Conservation (phyloP, 2,329 filamentous ascomycete genomes). For the Fusarium sp. region DNA sequence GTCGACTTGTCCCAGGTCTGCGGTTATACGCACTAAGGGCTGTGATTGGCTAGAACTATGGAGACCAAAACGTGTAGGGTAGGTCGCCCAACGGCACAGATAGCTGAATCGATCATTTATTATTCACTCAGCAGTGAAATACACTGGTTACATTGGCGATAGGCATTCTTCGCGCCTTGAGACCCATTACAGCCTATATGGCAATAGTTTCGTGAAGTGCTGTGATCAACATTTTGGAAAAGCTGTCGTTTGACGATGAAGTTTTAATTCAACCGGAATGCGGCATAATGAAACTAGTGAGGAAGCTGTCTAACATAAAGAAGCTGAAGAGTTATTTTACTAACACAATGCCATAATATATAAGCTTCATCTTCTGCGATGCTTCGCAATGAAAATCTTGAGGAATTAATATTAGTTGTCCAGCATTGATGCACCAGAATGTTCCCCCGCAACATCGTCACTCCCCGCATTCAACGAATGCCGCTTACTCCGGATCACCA, state of each 20-base stretch:
- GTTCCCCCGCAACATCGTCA: not conserved
- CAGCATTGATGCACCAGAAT: not conserved
- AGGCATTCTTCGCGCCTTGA: accelerated
- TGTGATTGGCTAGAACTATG: not conserved
- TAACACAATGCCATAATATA: not conserved
- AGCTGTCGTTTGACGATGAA: too few species aligned
- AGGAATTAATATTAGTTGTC: not conserved
- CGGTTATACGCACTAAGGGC: accelerated
- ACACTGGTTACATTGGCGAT: accelerated
- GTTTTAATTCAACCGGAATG: too few species aligned
- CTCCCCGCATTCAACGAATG: not conserved
- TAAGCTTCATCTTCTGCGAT: too few species aligned
- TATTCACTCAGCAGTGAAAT: accelerated
- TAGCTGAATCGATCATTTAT: accelerated
- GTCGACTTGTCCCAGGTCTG: not conserved
- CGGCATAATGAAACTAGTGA: too few species aligned
- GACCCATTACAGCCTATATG: accelerated
- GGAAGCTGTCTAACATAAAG: too few species aligned
- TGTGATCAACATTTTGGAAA: too few species aligned
- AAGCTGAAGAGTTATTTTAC: too few species aligned
- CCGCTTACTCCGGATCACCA: not conserved
- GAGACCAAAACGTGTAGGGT: accelerated
- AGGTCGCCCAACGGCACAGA: accelerated
- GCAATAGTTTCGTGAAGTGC: too few species aligned
- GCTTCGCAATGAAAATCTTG: accelerated